Evolutionary conservation across 768 basidiomycete genomes (phyloP).

Genomic region (Exidia glandulosa): DNA sequence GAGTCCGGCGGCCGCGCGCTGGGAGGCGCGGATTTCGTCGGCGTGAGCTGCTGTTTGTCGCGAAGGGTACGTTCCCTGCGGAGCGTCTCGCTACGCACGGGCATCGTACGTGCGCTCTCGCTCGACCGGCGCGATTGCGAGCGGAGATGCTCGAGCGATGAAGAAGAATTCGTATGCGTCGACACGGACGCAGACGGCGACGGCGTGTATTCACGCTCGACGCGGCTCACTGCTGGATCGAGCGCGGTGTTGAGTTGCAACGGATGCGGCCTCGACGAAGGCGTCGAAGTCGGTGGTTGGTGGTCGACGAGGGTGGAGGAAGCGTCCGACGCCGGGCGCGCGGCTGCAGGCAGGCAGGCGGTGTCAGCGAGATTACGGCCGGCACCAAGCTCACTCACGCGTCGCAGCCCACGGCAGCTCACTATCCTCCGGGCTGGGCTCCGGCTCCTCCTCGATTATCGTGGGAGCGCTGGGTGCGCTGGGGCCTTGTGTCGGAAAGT

Average conservation of each 20-base stretch:
- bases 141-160: not conserved
- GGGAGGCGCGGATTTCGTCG: constrained; percentile 18
- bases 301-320: constrained; percentile 31
- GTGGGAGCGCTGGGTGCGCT: not conserved
- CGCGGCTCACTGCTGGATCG: not conserved
- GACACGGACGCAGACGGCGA: not conserved
- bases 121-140: constrained; percentile 42
- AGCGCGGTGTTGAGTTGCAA: not conserved
- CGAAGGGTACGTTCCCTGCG: constrained; percentile 51
- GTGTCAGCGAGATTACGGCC: not conserved
- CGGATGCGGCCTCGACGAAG: not conserved
- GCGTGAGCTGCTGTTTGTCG: constrained; percentile 35
- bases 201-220: not conserved
- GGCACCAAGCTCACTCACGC: not conserved
- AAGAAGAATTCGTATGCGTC: not conserved
- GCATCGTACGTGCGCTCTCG: constrained; percentile 56
- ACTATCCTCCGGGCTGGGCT: constrained; percentile 22
- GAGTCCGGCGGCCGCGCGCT: constrained; percentile 5
- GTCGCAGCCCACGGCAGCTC: constrained; percentile 46
- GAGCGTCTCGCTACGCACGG: constrained; percentile 30
- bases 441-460: not conserved
- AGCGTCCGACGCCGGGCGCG: constrained; percentile 17
- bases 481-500: not conserved
- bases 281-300: constrained; percentile 6
- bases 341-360: not conserved